Conservation (phyloP, 2,329 filamentous ascomycete genomes). For the Ceratocystis destructans region DNA sequence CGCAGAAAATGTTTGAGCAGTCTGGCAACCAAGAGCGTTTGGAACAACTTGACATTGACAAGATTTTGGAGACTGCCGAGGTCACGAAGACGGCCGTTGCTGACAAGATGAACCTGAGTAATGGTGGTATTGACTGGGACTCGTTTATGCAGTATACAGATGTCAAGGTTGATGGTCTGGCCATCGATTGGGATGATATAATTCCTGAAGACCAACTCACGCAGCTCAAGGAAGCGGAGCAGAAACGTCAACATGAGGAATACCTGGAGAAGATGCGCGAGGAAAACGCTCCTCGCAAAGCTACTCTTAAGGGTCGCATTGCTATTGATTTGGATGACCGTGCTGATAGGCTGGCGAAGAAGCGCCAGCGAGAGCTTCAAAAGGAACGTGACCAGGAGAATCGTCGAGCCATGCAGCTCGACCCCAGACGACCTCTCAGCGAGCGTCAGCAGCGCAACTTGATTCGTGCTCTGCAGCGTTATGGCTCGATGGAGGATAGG, state of each 20-base stretch:
- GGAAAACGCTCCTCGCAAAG: slow-evolving; percentile 71
- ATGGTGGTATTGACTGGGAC: slow-evolving; percentile 71
- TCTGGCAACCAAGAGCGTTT: slow-evolving; percentile 92
- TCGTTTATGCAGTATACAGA: slow-evolving; percentile 98
- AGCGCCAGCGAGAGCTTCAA: slow-evolving; percentile 49
- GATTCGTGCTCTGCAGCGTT: slow-evolving; percentile 79
- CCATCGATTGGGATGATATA: slow-evolving; percentile 92
- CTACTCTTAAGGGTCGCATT: slow-evolving; percentile 43
- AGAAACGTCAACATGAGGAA: slow-evolving; percentile 66
- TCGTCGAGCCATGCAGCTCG: slow-evolving; percentile 56
- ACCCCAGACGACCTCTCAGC: slow-evolving; percentile 78
- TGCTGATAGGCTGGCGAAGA: slow-evolving; percentile 50
- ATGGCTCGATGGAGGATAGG: slow-evolving; percentile 78
- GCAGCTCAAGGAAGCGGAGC: slow-evolving; percentile 77
- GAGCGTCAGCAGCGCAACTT: slow-evolving; percentile 91
- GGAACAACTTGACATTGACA: slow-evolving; percentile 94
- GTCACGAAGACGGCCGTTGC: slow-evolving; percentile 93
- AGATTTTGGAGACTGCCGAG: slow-evolving; percentile 91
- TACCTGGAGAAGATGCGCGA: slow-evolving; percentile 73
- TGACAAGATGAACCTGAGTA: slow-evolving; percentile 80
- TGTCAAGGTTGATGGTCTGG: slow-evolving; percentile 73
- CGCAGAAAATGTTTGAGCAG: slow-evolving; percentile 99
- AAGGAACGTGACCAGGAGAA: slow-evolving; percentile 64
- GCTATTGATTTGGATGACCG: slow-evolving; percentile 48
- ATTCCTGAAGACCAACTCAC: slow-evolving; percentile 89